Evolutionary conservation across 2,329 filamentous ascomycete species (phyloP).

Genomic region (Pseudogymnoascus verrucosus): DNA sequence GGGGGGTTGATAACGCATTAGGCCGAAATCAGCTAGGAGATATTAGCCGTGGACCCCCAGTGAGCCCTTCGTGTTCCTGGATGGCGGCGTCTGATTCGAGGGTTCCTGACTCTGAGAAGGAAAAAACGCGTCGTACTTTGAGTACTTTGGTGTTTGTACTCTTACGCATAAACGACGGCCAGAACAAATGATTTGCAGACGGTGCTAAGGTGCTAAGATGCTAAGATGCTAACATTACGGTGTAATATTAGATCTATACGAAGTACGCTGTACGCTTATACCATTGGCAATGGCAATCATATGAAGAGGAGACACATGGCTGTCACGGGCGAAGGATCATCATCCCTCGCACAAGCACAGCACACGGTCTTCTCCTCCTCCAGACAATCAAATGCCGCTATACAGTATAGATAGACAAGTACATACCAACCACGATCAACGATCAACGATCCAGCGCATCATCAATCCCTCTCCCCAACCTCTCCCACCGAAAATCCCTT

Average conservation of each 20-base stretch:
- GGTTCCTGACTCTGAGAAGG: neutral
- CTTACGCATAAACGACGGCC: neutral
- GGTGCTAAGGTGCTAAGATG: too few species aligned
- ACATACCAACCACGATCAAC: neutral
- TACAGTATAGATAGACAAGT: neutral
- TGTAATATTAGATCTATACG: slow-evolving; percentile 8
- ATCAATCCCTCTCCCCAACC: neutral
- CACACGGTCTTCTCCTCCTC: neutral
- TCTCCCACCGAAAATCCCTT: neutral
- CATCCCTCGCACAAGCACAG: neutral
- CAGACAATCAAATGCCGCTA: neutral
- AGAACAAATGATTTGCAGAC: slow-evolving; percentile 7
- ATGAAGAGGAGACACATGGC: slow-evolving; percentile 1
- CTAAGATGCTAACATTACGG: neutral
- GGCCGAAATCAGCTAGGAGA: neutral
- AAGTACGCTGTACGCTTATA: neutral
- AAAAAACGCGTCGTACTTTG: neutral
- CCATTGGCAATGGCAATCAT: neutral
- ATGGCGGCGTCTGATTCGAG: neutral
- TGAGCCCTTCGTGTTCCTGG: slow-evolving; percentile 5
- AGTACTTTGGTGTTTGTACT: neutral
- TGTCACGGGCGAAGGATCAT: neutral
- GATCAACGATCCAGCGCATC: neutral
- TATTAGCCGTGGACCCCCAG: slow-evolving; percentile 6
- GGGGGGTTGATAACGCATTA: neutral